Evolutionary conservation across 2,329 filamentous ascomycete genomes (phyloP).

Genomic region (Rhexocercosporidium sp.): DNA sequence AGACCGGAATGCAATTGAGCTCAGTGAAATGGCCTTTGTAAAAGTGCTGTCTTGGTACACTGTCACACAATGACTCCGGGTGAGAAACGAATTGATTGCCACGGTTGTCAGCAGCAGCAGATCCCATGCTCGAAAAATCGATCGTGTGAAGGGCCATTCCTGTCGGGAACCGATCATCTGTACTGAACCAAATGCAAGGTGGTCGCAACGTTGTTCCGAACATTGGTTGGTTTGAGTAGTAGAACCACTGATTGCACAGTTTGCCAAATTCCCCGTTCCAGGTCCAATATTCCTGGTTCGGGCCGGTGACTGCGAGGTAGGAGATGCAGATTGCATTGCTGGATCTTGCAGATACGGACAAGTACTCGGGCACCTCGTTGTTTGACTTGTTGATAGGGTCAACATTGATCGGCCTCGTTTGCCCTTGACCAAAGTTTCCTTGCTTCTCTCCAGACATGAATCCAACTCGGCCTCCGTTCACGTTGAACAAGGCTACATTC

Average conservation of each 20-base stretch:
- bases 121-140: not conserved
- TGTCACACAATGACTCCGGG: not conserved
- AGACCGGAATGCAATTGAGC: not conserved
- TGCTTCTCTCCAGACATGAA: not conserved
- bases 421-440: not conserved
- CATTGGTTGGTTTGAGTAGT: not conserved
- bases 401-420: not conserved
- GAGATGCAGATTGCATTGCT: not conserved
- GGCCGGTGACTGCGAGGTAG: not conserved
- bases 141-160: not conserved
- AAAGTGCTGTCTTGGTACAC: not conserved
- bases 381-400: not conserved
- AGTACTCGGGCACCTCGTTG: not conserved
- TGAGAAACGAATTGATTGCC: not conserved
- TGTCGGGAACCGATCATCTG: not conserved
- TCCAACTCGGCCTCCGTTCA: not conserved
- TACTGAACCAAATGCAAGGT: slow-evolving; percentile 4
- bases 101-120: not conserved
- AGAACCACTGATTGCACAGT: not conserved
- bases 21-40: not conserved
- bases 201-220: not conserved
- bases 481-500: not conserved
- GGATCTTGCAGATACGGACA: not conserved
- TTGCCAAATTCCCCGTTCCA: not conserved
- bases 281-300: not conserved